These are phyloP conservation scores for Chlamydomonas sphaeroides DNA, from an alignment of 139 green algal genomes.

Conservation along the genomic window DNA sequence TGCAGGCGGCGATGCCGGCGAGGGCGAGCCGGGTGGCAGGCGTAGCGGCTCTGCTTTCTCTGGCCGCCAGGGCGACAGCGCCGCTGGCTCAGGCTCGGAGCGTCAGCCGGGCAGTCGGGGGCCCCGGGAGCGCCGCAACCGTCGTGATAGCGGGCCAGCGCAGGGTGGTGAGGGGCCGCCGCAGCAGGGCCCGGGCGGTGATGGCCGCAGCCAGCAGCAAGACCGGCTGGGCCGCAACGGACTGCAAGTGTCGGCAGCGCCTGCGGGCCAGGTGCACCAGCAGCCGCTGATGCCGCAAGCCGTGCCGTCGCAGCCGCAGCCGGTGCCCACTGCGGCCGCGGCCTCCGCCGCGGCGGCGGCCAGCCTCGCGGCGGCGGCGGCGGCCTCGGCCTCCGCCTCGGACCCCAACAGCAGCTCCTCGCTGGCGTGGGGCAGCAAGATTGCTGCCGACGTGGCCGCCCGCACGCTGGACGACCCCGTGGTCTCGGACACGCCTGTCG, in stretches of 20 bases:
- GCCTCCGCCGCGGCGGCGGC: neutral
- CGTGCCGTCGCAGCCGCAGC: neutral
- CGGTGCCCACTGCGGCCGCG: neutral
- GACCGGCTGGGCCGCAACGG: neutral
- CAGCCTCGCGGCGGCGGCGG: neutral
- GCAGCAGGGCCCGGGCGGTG: neutral
- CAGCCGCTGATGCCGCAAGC: neutral
- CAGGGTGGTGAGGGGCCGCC: neutral
- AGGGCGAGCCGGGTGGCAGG: neutral
- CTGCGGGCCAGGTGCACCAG: neutral
- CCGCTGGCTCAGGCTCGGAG: neutral
- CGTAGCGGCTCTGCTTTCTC: slow-evolving; percentile 18
- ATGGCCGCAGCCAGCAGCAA: neutral
- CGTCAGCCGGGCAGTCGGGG: neutral
- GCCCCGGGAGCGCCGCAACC: too few relatives aligned
- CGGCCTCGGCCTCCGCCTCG: neutral
- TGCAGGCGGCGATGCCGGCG: neutral
- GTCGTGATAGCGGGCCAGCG: too few relatives aligned
- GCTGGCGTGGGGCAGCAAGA: slow-evolving; percentile 29
- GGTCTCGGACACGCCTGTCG: neutral
- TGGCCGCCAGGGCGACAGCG: neutral
- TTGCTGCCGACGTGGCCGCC: slow-evolving; percentile 26
- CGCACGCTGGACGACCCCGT: slow-evolving; percentile 35
- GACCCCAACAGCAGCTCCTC: slow-evolving; percentile 31
- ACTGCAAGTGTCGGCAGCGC: neutral